phyloP scores from a whole-genome alignment of 441 rosid species.

The Theobroma grandiflorum region DNA sequence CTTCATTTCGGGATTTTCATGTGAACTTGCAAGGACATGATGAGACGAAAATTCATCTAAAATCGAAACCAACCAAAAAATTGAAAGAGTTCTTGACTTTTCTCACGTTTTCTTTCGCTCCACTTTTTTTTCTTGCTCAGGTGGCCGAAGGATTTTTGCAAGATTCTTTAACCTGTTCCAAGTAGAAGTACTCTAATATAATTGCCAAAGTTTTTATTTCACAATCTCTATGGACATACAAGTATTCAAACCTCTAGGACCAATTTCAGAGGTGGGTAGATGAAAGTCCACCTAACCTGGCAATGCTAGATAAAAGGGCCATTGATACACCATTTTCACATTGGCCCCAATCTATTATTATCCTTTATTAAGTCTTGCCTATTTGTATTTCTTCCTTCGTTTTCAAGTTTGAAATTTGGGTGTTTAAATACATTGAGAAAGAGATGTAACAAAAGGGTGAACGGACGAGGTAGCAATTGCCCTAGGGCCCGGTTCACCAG shows the following conservation, averaged over 20 bases:
- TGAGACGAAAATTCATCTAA: neutral
- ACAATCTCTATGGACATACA: slow-evolving; percentile 3
- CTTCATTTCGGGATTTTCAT: neutral
- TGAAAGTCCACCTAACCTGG: slow-evolving; percentile 1
- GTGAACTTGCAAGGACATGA: neutral
- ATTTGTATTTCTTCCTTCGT: neutral
- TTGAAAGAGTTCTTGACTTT: neutral
- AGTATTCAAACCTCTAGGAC: neutral
- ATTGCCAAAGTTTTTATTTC: neutral
- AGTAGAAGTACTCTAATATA: neutral
- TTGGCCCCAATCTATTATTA: neutral
- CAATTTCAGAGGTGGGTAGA: slow-evolving; percentile 10
- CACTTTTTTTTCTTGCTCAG: neutral
- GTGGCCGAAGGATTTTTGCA: neutral
- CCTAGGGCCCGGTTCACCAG: slow-evolving; percentile 20
- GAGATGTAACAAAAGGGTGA: slow-evolving; percentile 7
- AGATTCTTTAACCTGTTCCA: slow-evolving; percentile 2
- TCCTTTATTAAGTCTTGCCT: neutral
- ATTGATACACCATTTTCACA: neutral
- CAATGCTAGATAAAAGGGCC: neutral
- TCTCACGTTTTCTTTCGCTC: neutral
- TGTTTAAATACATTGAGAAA: neutral
- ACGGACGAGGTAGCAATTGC: neutral
- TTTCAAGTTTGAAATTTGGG: neutral
- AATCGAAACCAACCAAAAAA: neutral